phyloP scores from a whole-genome alignment of 331 rosid genomes.

The Malus hybrid region DNA sequence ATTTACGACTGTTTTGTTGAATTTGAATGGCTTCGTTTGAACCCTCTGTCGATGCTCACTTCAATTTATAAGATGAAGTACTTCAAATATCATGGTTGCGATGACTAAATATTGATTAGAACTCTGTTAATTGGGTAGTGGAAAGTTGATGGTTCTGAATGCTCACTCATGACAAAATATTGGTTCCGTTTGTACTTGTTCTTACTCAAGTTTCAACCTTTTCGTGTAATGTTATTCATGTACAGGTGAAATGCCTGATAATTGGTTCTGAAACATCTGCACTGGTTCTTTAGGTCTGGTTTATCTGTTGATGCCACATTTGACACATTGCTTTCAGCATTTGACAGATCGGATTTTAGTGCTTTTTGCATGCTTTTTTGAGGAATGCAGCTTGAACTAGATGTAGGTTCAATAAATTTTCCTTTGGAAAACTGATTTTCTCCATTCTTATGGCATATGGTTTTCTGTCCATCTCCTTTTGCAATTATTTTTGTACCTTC shows the following conservation, averaged over 20 bases:
- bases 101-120: neutral
- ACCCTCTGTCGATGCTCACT: neutral
- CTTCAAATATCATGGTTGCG: neutral
- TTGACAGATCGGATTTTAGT: neutral
- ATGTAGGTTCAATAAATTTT: neutral
- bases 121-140: neutral
- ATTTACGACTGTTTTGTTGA: neutral
- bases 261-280: neutral
- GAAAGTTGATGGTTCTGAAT: neutral
- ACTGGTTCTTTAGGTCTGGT: neutral
- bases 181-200: neutral
- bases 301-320: neutral
- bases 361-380: neutral
- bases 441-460: neutral
- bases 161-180: neutral
- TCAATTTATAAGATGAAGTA: neutral
- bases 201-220: neutral
- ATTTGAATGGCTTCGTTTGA: conserved; percentile 2
- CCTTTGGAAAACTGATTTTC: neutral
- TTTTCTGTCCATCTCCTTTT: neutral
- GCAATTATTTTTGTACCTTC: neutral
- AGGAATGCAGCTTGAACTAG: neutral
- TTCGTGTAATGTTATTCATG: neutral
- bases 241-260: neutral
- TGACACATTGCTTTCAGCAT: neutral